These are phyloP conservation scores for Trichosporon sp. DNA, from an alignment of 1,284 basidiomycete species.

Conservation along the genomic window DNA sequence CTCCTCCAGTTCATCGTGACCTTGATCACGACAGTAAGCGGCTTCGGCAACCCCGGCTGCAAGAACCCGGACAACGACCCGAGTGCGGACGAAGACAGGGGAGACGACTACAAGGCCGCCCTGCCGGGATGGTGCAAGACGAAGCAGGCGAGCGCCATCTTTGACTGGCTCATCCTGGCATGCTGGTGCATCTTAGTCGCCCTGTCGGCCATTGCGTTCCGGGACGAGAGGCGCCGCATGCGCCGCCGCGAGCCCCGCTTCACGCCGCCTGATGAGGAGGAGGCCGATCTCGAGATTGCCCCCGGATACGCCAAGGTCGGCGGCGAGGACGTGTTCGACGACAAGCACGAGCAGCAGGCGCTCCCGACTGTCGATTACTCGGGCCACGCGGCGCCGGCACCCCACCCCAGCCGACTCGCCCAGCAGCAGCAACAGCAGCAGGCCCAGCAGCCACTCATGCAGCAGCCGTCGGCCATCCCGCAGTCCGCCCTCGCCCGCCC, in stretches of 20 bases:
- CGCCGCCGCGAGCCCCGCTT: constrained; percentile 36
- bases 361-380: not conserved
- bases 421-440: no score
- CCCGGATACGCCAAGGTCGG: constrained; percentile 25
- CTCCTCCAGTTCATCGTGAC: constrained; percentile 65
- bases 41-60: constrained; percentile 55
- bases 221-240: constrained; percentile 23
- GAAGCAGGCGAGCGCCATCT: constrained; percentile 77
- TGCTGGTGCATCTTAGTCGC: constrained; percentile 32
- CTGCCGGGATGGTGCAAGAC: constrained; percentile 77
- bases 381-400: constrained; percentile 28
- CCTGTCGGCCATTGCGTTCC: constrained; percentile 32
- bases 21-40: constrained; percentile 50
- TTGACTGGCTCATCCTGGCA: constrained; percentile 61
- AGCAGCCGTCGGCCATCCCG: constrained; percentile 15
- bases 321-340: constrained; percentile 32
- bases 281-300: constrained; percentile 1
- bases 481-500: constrained; percentile 50
- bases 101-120: constrained; percentile 62
- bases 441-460: constrained; percentile 26
- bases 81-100: constrained; percentile 57
- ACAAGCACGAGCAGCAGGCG: constrained; percentile 23
- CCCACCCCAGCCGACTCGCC: constrained; percentile 33
- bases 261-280: constrained; percentile 24
- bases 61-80: constrained; percentile 60